Conservation (phyloP, 2,329 filamentous ascomycete species). For the Didymella keratinophila region DNA sequence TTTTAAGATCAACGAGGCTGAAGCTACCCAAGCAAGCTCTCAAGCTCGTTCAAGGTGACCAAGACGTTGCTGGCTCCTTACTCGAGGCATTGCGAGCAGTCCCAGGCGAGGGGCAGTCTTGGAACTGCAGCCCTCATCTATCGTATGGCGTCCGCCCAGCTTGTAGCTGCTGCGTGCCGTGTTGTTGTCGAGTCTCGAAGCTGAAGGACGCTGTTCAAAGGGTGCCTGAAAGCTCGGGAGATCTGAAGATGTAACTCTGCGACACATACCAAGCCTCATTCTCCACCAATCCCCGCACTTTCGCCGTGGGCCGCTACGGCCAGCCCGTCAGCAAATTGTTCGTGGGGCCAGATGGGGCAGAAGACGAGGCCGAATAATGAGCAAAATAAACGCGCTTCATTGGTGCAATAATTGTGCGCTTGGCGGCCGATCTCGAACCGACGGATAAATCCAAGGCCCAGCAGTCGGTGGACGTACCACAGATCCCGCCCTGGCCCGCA, state of each 20-base stretch:
- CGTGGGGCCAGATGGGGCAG: slow-evolving; percentile 37
- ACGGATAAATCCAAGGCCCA: slow-evolving; percentile 43
- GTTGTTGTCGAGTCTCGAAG: slow-evolving; percentile 16
- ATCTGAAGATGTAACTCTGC: slow-evolving; percentile 11
- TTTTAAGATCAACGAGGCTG: slow-evolving; percentile 1
- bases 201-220: slow-evolving; percentile 18
- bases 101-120: slow-evolving; percentile 16
- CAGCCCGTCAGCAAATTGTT: slow-evolving; percentile 37
- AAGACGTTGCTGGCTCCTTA: slow-evolving; percentile 7
- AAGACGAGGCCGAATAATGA: slow-evolving; percentile 20
- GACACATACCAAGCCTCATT: slow-evolving; percentile 25
- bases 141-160: slow-evolving; percentile 19
- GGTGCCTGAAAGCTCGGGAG: slow-evolving; percentile 20
- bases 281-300: slow-evolving; percentile 43
- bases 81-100: slow-evolving; percentile 10
- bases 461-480: slow-evolving; percentile 33
- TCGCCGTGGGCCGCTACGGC: slow-evolving; percentile 18
- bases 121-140: slow-evolving; percentile 16
- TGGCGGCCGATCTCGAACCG: slow-evolving; percentile 26
- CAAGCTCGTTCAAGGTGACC: slow-evolving; percentile 17
- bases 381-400: slow-evolving; percentile 21
- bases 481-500: slow-evolving; percentile 34
- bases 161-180: slow-evolving; percentile 16
- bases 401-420: slow-evolving; percentile 42
- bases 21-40: slow-evolving; percentile 15